These are phyloP conservation scores for Diaporthe sp. DNA, from an alignment of 2,329 filamentous ascomycete species.

Conservation along the genomic window DNA sequence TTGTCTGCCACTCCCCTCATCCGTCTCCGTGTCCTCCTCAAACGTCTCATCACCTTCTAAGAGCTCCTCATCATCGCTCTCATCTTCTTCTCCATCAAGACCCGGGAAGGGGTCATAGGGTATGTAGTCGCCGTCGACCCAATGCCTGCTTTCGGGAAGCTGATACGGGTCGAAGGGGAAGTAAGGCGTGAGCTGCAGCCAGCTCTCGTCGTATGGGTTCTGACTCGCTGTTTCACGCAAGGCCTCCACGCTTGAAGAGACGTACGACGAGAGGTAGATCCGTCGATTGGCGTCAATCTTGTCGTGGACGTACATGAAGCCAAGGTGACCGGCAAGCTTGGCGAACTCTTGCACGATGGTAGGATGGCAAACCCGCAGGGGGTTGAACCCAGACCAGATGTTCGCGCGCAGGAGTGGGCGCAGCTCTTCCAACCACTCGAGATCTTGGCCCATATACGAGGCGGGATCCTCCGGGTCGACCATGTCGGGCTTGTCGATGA, in stretches of 20 bases:
- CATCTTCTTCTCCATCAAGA: slow-evolving; percentile 69
- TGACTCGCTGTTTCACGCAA: slow-evolving; percentile 65
- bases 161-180: slow-evolving; percentile 99
- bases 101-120: slow-evolving; percentile 83
- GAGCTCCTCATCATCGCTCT: slow-evolving; percentile 65
- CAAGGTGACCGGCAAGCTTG: slow-evolving; percentile 85
- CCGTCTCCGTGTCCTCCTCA: slow-evolving; percentile 49
- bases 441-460: slow-evolving; percentile 77
- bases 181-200: slow-evolving; percentile 90
- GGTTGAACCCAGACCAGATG: slow-evolving; percentile 91
- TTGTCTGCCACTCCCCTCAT: slow-evolving; percentile 43
- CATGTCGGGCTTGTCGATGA: slow-evolving; percentile 71
- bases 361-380: slow-evolving; percentile 93
- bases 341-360: slow-evolving; percentile 94
- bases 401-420: slow-evolving; percentile 82
- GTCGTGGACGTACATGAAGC: slow-evolving; percentile 90
- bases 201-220: slow-evolving; percentile 77
- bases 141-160: slow-evolving; percentile 86
- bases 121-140: slow-evolving; percentile 89
- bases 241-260: slow-evolving; percentile 68
- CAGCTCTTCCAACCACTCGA: slow-evolving; percentile 82
- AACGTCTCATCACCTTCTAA: slow-evolving; percentile 56
- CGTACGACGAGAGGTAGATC: slow-evolving; percentile 81
- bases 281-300: slow-evolving; percentile 94
- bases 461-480: slow-evolving; percentile 74